Percentiles rank a stretch among this genome's conserved stretches.
Evolutionary conservation across 176 grass and related monocot genomes (phyloP).

Genomic region (Carex parvula): DNA sequence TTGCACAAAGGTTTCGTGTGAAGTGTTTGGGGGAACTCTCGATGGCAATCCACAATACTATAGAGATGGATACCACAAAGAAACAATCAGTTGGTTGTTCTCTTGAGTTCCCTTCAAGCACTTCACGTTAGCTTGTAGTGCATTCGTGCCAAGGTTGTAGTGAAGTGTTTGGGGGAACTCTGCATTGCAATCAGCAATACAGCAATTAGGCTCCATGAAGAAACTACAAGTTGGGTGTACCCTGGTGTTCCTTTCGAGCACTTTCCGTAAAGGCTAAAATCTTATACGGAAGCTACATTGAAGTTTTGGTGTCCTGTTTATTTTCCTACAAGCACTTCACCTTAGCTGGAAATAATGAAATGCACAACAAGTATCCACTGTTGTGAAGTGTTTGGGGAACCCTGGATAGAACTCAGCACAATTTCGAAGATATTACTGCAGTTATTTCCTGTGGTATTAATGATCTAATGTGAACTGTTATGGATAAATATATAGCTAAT

Average conservation of each 20-base stretch:
- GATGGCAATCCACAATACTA: constrained; percentile 5
- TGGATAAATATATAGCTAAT: too few relatives aligned
- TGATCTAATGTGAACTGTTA: too few relatives aligned
- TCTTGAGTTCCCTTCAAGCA: constrained; percentile 17
- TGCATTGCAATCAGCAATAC: not conserved
- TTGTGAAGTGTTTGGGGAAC: too few relatives aligned
- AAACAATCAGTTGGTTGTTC: not conserved
- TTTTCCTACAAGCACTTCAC: too few relatives aligned
- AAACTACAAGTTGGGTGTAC: not conserved
- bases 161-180: constrained; percentile 49
- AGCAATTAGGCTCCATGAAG: not conserved
- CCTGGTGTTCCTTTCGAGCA: constrained; percentile 21
- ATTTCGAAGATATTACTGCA: not conserved
- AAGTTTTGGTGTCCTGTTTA: constrained; percentile 5
- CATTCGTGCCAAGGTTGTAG: not conserved
- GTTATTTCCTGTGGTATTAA: not conserved
- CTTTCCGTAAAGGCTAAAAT: constrained; percentile 6
- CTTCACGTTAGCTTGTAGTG: not conserved
- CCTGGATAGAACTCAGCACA: too few relatives aligned
- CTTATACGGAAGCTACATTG: not conserved
- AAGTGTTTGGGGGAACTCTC: constrained; percentile 54
- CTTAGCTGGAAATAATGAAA: too few relatives aligned
- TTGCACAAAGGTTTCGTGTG: not conserved
- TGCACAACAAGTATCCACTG: too few relatives aligned
- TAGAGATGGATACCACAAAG: not conserved